phyloP scores from a whole-genome alignment of 768 basidiomycete genomes.

The Crassisporium funariophilum region DNA sequence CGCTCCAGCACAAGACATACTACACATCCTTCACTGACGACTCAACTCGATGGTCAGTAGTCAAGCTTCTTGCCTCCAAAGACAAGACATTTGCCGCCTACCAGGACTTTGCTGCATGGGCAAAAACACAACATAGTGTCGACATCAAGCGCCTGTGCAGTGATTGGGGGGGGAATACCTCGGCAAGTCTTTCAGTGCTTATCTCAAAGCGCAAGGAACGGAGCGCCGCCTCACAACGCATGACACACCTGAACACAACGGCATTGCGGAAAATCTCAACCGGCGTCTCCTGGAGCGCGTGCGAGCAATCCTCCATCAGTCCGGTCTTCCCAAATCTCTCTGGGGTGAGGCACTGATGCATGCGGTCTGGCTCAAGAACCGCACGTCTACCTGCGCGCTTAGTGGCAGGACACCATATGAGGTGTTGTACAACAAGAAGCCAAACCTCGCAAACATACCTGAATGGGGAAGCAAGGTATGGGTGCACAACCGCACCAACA shows the following conservation, averaged over 20 bases:
- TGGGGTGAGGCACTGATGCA: conserved; percentile 22
- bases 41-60: conserved; percentile 22
- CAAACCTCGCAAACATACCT: too few relatives aligned
- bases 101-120: conserved; percentile 23
- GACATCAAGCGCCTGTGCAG: conserved; percentile 27
- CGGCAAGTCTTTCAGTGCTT: conserved; percentile 5
- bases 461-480: too few relatives aligned
- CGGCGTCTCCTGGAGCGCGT: conserved; percentile 27
- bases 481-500: too few relatives aligned
- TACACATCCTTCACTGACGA: conserved; percentile 38
- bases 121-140: conserved; percentile 24
- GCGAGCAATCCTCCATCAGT: conserved; percentile 29
- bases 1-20: conserved; percentile 26
- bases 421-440: too few relatives aligned
- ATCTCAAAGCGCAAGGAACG: conserved; percentile 8
- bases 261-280: conserved; percentile 36
- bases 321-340: conserved; percentile 25
- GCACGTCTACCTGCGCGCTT: background rate
- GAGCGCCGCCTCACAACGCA: too few relatives aligned
- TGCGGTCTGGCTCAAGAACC: too few relatives aligned
- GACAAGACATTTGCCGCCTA: conserved; percentile 27
- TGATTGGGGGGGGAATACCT: conserved; percentile 17
- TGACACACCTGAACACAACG: conserved; percentile 10
- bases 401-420: conserved; percentile 3
- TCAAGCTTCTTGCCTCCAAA: conserved; percentile 31